Conservation (phyloP, 345 rosid species). For the Salix arbutifolia region DNA sequence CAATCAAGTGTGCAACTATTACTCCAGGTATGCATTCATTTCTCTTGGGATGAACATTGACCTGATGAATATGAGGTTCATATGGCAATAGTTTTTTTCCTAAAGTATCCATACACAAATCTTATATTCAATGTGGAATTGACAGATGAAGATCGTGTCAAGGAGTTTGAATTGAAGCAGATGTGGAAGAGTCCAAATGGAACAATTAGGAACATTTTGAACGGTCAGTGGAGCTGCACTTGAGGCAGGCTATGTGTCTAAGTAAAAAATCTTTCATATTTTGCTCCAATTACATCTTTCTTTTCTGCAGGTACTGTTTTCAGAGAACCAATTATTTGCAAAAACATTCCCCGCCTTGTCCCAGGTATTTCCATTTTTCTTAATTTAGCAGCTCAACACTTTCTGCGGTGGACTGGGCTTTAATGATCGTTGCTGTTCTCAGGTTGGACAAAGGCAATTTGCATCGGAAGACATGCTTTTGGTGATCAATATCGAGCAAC, state of each 20-base stretch:
- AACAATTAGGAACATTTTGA: slow-evolving; percentile 89
- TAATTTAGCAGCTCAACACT: not conserved
- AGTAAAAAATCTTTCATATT: not conserved
- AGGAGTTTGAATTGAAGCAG: slow-evolving; percentile 79
- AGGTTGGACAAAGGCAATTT: slow-evolving; percentile 98
- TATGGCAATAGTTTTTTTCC: not conserved
- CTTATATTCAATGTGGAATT: slow-evolving; percentile 12
- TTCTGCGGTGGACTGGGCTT: not conserved
- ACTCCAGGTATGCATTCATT: slow-evolving; percentile 12
- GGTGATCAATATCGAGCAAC: slow-evolving; percentile 98
- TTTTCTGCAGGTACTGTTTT: slow-evolving; percentile 76
- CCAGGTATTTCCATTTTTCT: slow-evolving; percentile 50
- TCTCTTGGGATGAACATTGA: not conserved
- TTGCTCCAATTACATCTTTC: not conserved
- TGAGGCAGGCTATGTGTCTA: not conserved
- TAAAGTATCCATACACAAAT: not conserved
- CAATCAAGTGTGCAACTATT: slow-evolving; percentile 24
- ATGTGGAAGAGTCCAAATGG: slow-evolving; percentile 99
- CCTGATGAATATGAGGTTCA: not conserved
- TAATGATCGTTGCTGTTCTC: not conserved
- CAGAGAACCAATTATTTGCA: slow-evolving; percentile 96
- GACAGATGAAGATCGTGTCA: slow-evolving; percentile 86
- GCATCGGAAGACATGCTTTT: slow-evolving; percentile 99
- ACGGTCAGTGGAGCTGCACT: slow-evolving; percentile 47
- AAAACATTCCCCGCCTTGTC: slow-evolving; percentile 79